phyloP scores from a whole-genome alignment of 140 eudicot genomes.

The Eryngium alpinum region DNA sequence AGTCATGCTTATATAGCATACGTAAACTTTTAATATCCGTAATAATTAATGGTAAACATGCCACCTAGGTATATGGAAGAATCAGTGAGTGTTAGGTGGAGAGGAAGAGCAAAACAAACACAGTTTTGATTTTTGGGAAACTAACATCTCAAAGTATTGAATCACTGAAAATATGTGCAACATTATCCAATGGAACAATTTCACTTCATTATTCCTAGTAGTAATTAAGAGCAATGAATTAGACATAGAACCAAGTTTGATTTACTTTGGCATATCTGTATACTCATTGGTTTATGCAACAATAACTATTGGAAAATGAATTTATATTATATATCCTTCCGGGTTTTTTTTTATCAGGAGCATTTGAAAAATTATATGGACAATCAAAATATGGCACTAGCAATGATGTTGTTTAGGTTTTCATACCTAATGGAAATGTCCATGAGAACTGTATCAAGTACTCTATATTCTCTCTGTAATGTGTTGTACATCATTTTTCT shows the following conservation, averaged over 20 bases:
- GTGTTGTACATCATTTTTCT: not conserved
- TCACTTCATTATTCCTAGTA: not conserved
- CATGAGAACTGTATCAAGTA: conserved; percentile 97
- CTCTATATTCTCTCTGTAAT: not conserved
- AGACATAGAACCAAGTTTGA: not conserved
- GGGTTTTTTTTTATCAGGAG: conserved; percentile 66
- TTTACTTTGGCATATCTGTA: not conserved
- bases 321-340: conserved; percentile 13
- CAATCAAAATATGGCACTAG: conserved; percentile 63
- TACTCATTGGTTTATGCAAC: not conserved
- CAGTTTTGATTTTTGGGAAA: not conserved
- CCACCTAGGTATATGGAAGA: not conserved
- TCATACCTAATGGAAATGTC: conserved; percentile 51
- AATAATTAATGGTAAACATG: not conserved
- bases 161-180: not conserved
- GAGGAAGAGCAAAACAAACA: not conserved
- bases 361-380: conserved; percentile 89
- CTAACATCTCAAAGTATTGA: not conserved
- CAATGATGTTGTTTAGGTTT: conserved; percentile 39
- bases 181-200: not conserved
- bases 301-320: conserved; percentile 1
- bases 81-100: not conserved
- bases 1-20: not conserved
- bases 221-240: not conserved
- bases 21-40: not conserved